Conservation (phyloP, 306 rosid species). For the Lupinus albus region DNA sequence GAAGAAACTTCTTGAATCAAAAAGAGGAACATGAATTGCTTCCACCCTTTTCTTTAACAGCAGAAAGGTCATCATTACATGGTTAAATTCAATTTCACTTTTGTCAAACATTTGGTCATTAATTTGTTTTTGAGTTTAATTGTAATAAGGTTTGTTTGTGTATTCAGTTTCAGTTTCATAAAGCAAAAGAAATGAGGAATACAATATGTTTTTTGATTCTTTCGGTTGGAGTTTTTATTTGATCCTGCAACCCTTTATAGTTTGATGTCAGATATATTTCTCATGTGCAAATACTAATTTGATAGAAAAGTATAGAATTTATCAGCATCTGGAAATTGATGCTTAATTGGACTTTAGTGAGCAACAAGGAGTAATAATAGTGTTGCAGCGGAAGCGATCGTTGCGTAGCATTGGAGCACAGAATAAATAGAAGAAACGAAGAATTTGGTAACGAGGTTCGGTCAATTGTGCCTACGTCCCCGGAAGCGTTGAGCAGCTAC, state of each 20-base stretch:
- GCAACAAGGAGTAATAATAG: background rate
- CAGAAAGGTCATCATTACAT: slow-evolving; percentile 26
- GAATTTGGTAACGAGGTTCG: too few relatives aligned
- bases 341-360: background rate
- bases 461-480: too few relatives aligned
- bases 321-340: background rate
- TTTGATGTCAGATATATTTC: background rate
- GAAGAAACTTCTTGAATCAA: slow-evolving; percentile 45
- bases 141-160: slow-evolving; percentile 47
- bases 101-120: slow-evolving; percentile 37
- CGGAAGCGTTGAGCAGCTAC: too few relatives aligned
- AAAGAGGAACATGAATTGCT: background rate
- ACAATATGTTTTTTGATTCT: slow-evolving; percentile 29
- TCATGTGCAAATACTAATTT: background rate
- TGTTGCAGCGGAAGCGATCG: too few relatives aligned
- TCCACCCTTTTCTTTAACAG: slow-evolving; percentile 25
- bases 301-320: background rate
- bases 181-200: slow-evolving; percentile 39
- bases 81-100: slow-evolving; percentile 16
- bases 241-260: background rate
- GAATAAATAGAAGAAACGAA: too few relatives aligned
- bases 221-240: background rate
- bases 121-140: slow-evolving; percentile 39
- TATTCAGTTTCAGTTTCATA: slow-evolving; percentile 30
- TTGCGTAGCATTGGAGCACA: too few relatives aligned